Evolutionary conservation across 345 rosid genomes (phyloP), one percentile per base, ranked within the genome.

Genomic region (Iberis pinnata): DNA sequence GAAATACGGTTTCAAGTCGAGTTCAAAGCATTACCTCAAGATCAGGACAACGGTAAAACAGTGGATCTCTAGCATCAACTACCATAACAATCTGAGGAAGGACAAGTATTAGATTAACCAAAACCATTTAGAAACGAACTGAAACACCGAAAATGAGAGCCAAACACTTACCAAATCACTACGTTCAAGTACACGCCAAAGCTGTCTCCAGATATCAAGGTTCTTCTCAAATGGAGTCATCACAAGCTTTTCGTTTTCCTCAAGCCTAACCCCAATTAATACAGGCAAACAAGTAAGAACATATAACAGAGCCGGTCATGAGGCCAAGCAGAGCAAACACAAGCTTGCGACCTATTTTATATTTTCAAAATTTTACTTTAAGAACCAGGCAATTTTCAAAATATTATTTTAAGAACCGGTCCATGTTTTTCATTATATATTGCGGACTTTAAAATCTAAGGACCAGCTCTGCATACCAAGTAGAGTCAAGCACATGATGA

Each of bases 111-210:
- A 18, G 12, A 18, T n/a, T 14, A 43, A 58, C 16, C n/a, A 55
- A 61, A 41, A 41, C 27, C 1, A 12, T 41, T 44, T 54, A 8
- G 42, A 9, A 46, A 47, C 15, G 12, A 12, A 0, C 22, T 19
- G 12, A 56, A 55, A 29, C 22, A 6, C 11, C 31, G 37, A 29
- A 56, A 33, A 40, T 4, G 27, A 52, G 42, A 22, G 38, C 9
- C 59, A 69, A 7, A 44, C 50, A 32, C 71, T 74, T 77, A 87
- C 98, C 88, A 92, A 73, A 79, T 92, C 95, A 81, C 94, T 83
- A 36, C 94, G 97, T 55, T 92, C 98, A 69, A 88, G 83, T 41
- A 92, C 98, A 18, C 97, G 90, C 98, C 98, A 92, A 68, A 92
- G 95, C 69, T 85, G 98, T 70, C 98, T 81, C 98, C 98, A 88